Evolutionary conservation across 352 stramenopile species (phyloP), one percentile per base, ranked within the genome.

Genomic region (Globisporangium iwayamae): DNA sequence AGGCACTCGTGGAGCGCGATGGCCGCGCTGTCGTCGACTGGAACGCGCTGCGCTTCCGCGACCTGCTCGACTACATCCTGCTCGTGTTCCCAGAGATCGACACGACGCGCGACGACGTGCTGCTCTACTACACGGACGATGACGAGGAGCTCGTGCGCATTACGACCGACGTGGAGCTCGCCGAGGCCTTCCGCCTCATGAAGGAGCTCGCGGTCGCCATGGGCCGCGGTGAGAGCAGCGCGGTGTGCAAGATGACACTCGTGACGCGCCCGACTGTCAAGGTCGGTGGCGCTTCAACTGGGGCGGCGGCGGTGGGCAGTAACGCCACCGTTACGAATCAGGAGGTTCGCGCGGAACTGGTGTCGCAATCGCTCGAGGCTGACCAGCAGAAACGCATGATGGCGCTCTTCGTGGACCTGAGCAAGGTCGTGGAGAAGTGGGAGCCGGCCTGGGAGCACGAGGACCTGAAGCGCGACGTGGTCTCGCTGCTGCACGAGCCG

Each of bases 81-180:
- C 66, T 90, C 38, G 74, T 91, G 36, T 94, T 91, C 61, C 79
- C 83, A 0, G 79, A 89, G 60, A 69, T 86, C 5, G 34, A 74
- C 43, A 60, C 69, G 18, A 20, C 65, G 38, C 56, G 67, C 16
- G 52, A 65, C 34, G 73, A 85, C 22, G 60, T 94, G 65, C 68
- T 87, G 30, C 73, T 94, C 20, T 92, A 90, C 72, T 94, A 94
- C 77, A 86, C 75, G 46, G 85, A 94, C 69, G 85, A 94, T 52
- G 85, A 94, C 46, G 56, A 91, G 47, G 85, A 94, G 68, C 83
- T 91, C 58, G 83, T 94, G 62, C 82, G 83, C 57, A 83, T 94
- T 60, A 93, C 85, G 39, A 94, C 90, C 66, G 83, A 94, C 48
- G 79, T 75, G 4, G 85, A 94, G 71, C 77, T 94, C 52, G 72